phyloP scores from a whole-genome alignment of 352 stramenopile genomes.

The Phytophthora pini region DNA sequence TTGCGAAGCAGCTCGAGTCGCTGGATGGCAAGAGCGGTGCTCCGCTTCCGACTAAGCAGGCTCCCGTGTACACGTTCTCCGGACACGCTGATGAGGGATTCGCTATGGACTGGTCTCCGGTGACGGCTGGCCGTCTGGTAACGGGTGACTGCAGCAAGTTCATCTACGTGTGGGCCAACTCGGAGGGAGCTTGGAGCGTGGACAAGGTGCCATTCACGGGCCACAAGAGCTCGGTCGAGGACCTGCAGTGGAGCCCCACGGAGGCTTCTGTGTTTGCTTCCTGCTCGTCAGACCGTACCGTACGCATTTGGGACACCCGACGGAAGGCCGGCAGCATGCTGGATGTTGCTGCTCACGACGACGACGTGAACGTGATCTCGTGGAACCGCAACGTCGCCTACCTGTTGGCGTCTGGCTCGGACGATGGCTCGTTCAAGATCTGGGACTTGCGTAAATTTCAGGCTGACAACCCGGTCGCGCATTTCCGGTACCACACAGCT shows the following conservation, averaged over 20 bases:
- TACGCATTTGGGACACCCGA: constrained; percentile 98
- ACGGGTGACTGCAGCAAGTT: constrained; percentile 97
- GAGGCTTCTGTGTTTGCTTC: constrained; percentile 97
- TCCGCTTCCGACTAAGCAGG: constrained; percentile 62
- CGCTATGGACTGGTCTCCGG: constrained; percentile 97
- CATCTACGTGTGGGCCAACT: constrained; percentile 95
- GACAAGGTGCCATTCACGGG: constrained; percentile 92
- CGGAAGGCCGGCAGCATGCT: constrained; percentile 95
- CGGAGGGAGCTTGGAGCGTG: constrained; percentile 78
- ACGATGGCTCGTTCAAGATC: constrained; percentile 98
- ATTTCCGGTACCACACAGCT: constrained; percentile 96
- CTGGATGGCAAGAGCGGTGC: constrained; percentile 81
- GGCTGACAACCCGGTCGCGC: constrained; percentile 88
- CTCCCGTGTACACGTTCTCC: constrained; percentile 93
- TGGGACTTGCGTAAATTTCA: constrained; percentile 98
- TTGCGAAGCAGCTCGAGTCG: constrained; percentile 90
- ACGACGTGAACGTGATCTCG: constrained; percentile 99
- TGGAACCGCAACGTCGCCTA: constrained; percentile 99
- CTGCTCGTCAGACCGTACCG: constrained; percentile 93
- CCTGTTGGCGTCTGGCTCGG: constrained; percentile 96
- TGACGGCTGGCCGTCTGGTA: constrained; percentile 90
- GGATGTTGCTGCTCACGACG: constrained; percentile 91
- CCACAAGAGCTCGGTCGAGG: constrained; percentile 95
- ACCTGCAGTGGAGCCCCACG: constrained; percentile 98
- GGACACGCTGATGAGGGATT: constrained; percentile 98